Conservation (phyloP, 352 stramenopile genomes). For the Pythium biforme region DNA sequence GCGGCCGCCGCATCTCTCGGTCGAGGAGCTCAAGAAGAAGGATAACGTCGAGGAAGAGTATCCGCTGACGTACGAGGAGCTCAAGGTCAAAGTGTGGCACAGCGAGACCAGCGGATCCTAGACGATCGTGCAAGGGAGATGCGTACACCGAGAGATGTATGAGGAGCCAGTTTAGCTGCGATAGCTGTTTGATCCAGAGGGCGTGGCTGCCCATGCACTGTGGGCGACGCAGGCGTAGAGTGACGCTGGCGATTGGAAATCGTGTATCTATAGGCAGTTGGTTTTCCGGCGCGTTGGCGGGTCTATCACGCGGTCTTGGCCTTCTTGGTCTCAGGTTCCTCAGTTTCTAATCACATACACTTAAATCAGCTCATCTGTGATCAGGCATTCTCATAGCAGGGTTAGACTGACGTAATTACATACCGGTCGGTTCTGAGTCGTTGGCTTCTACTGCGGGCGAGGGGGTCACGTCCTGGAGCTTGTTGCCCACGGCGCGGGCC, state of each 20-base stretch:
- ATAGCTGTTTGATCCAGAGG: neutral
- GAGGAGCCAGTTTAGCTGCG: neutral
- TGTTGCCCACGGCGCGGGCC: conserved; percentile 80
- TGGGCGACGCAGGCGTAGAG: neutral
- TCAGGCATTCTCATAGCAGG: no score
- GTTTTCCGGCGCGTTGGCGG: neutral
- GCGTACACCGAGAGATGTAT: neutral
- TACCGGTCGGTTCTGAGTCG: conserved; percentile 22
- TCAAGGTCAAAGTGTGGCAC: conserved; percentile 84
- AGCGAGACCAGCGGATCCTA: conserved; percentile 43
- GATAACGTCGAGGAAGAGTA: conserved; percentile 87
- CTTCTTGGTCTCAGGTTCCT: conserved; percentile 78
- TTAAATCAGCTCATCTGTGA: no score
- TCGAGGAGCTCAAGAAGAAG: conserved; percentile 81
- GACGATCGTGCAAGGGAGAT: conserved; percentile 7
- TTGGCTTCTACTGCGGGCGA: conserved; percentile 12
- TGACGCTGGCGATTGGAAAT: neutral
- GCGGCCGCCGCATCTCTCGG: conserved; percentile 61
- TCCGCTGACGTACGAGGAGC: conserved; percentile 82
- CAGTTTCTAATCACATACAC: conserved; percentile 31
- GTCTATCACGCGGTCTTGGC: conserved; percentile 52
- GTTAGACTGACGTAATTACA: conserved; percentile 27
- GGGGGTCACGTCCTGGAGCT: conserved; percentile 24
- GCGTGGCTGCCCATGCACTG: neutral
- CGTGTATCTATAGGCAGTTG: conserved; percentile 14